Evolutionary conservation across 345 rosid species (phyloP), one percentile per base, ranked within the genome.

Genomic region (Populus pruinosa): DNA sequence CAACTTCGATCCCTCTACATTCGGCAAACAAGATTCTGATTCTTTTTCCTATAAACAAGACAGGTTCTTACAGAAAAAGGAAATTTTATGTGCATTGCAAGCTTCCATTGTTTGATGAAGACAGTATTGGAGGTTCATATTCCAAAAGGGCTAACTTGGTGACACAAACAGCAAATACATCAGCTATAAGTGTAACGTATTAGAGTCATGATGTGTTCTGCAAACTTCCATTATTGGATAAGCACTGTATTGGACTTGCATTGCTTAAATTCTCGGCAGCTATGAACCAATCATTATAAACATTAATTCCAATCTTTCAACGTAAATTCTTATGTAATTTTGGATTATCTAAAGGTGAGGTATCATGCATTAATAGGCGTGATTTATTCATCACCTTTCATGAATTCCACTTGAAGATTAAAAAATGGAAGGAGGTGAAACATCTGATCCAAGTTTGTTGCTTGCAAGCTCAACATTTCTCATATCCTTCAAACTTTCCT

Each of bases 1-100:
- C 4, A 47, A 47, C 16, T 13, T 47, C 16, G 4, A 47, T 20
- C 20, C 6, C 62, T 77, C 47, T 43, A 33, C 9, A 14, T 67
- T 76, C 50, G 8, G 36, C 7, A 14, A 67, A 36, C 72, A 56
- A 69, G 68, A 76, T 69, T 76, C 59, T 38, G 79, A 69, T 69
- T 76, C 63, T 62, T 10, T 13, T 36, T 67, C 21, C 25, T 53
- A 7, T 20, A 7, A 53, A 53, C 61, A 8, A 53, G 8, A 53
- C 25, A 53, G 61, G 9, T 18, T 53, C 9, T 21, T 1, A 18
- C n/a, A 20, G 44, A 25, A 47, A 3, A 62, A 71, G 31, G 27
- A 36, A 21, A 33, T 75, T 33, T 70, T 31, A 31, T 31, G 25
- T 43, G 20, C 23, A 35, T 35, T 43, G 69, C 33, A 7, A 62